A percentile compares a stretch with the other conserved stretches of the same genome.
Evolutionary conservation across 805 yeast species (phyloP).

Genomic region (Brettanomyces anomalus): DNA sequence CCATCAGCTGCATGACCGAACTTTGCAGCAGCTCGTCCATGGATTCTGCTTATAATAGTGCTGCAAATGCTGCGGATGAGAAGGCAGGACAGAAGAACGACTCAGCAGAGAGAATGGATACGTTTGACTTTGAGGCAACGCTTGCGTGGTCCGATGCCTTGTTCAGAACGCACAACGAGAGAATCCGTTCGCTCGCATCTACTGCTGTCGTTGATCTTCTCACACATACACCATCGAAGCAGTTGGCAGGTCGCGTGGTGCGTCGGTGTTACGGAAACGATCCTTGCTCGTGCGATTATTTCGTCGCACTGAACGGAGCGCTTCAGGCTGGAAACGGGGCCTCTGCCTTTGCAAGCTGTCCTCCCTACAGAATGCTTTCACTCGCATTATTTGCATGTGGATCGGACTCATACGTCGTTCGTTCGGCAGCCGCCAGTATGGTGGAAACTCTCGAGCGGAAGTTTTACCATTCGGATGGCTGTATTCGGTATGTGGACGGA

Average conservation of each 20-base stretch:
- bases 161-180: conserved; percentile 48
- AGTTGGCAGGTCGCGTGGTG: conserved; percentile 45
- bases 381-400: conserved; percentile 75
- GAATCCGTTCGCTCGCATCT: conserved; percentile 53
- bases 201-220: conserved; percentile 65
- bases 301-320: conserved; percentile 60
- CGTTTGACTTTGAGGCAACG: conserved; percentile 63
- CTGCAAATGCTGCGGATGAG: background rate
- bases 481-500: conserved; percentile 56
- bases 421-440: conserved; percentile 67
- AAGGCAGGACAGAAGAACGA: background rate
- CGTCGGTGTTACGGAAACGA: conserved; percentile 60
- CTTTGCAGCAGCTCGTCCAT: conserved; percentile 69
- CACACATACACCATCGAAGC: conserved; percentile 38
- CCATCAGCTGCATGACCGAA: conserved; percentile 78
- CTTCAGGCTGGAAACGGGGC: conserved; percentile 39
- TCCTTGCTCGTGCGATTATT: conserved; percentile 57
- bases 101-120: conserved; percentile 23
- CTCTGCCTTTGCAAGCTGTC: conserved; percentile 6
- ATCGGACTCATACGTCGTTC: conserved; percentile 54
- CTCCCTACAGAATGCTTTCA: conserved; percentile 61
- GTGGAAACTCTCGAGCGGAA: conserved; percentile 56
- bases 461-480: conserved; percentile 42
- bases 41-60: conserved; percentile 14
- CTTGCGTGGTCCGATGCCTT: conserved; percentile 77